Evolutionary conservation across 2,329 filamentous ascomycete species (phyloP).

Genomic region (Fusarium sp.): DNA sequence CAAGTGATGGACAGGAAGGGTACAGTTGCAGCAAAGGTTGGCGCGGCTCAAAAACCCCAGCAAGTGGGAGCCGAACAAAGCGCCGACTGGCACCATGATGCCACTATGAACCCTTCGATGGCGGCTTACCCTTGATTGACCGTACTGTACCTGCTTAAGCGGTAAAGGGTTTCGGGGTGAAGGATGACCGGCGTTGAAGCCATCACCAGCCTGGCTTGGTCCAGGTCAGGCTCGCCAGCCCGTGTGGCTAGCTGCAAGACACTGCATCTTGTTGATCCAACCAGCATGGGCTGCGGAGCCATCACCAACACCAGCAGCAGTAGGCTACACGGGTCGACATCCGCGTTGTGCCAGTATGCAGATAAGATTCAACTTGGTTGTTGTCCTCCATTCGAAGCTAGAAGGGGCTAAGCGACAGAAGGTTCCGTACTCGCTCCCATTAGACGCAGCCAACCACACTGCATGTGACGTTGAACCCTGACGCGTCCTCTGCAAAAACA

Average conservation of each 20-base stretch:
- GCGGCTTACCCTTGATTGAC: slow-evolving; percentile 1
- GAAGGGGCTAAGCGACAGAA: slow-evolving; percentile 17
- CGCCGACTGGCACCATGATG: slow-evolving; percentile 24
- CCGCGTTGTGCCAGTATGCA: slow-evolving; percentile 13
- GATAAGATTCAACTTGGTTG: slow-evolving; percentile 25
- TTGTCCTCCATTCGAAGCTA: slow-evolving; percentile 13
- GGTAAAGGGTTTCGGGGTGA: slow-evolving; percentile 7
- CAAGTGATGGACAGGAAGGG: background rate
- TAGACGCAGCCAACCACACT: slow-evolving; percentile 13
- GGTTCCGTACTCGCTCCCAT: background rate
- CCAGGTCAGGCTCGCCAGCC: background rate
- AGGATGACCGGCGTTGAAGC: slow-evolving; percentile 29
- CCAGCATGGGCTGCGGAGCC: slow-evolving; percentile 1
- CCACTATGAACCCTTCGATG: background rate
- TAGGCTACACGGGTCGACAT: slow-evolving; percentile 10
- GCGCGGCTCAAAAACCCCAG: slow-evolving; percentile 23
- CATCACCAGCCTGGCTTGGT: slow-evolving; percentile 17
- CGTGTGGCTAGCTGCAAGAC: background rate
- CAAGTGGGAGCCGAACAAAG: slow-evolving; percentile 31
- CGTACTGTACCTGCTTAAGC: slow-evolving; percentile 10
- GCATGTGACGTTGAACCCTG: slow-evolving; percentile 29
- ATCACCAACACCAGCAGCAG: slow-evolving; percentile 4
- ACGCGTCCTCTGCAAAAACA: slow-evolving; percentile 19
- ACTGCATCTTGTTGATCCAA: background rate
- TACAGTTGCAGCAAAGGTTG: slow-evolving; percentile 10